Percentiles rank a stretch among this genome's conserved stretches.
These are phyloP conservation scores for Tinospora cordifolia DNA, from an alignment of 164 flowering plant species.

Conservation along the genomic window DNA sequence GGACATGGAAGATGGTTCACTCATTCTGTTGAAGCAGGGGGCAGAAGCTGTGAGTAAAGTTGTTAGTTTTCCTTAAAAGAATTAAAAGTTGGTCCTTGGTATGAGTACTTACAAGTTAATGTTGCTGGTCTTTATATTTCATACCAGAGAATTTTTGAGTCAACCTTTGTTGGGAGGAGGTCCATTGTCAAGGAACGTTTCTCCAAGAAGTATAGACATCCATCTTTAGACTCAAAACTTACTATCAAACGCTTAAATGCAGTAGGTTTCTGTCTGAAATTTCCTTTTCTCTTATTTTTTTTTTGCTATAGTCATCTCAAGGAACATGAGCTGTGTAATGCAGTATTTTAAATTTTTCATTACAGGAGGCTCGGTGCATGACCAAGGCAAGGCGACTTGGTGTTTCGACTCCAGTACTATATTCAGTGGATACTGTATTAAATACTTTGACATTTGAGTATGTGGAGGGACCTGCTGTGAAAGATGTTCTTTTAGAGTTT, in stretches of 20 bases:
- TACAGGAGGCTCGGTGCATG: slow-evolving; percentile 77
- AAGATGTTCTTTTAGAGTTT: slow-evolving; percentile 76
- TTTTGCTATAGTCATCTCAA: neutral
- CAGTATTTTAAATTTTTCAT: neutral
- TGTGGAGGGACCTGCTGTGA: slow-evolving; percentile 78
- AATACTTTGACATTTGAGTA: slow-evolving; percentile 73
- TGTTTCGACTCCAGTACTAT: slow-evolving; percentile 70
- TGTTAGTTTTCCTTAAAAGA: neutral
- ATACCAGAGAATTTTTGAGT: slow-evolving; percentile 75
- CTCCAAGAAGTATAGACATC: slow-evolving; percentile 94
- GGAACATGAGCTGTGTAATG: neutral
- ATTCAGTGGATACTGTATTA: slow-evolving; percentile 54
- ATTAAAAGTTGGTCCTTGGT: neutral
- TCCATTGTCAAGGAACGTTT: slow-evolving; percentile 84
- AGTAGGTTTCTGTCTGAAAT: slow-evolving; percentile 33
- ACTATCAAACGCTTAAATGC: slow-evolving; percentile 87
- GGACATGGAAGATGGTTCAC: slow-evolving; percentile 37
- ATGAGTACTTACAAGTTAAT: neutral
- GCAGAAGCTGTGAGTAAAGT: slow-evolving; percentile 86
- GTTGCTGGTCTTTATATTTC: neutral
- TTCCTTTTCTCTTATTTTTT: neutral
- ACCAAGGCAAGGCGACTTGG: slow-evolving; percentile 90
- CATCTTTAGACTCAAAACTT: slow-evolving; percentile 69
- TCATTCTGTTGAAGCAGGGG: slow-evolving; percentile 75
- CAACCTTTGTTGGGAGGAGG: slow-evolving; percentile 68